Percentiles rank a stretch among this genome's conserved stretches.
Evolutionary conservation across 2,329 filamentous ascomycete species (phyloP).

Genomic region (Dichotomopilus funicola): DNA sequence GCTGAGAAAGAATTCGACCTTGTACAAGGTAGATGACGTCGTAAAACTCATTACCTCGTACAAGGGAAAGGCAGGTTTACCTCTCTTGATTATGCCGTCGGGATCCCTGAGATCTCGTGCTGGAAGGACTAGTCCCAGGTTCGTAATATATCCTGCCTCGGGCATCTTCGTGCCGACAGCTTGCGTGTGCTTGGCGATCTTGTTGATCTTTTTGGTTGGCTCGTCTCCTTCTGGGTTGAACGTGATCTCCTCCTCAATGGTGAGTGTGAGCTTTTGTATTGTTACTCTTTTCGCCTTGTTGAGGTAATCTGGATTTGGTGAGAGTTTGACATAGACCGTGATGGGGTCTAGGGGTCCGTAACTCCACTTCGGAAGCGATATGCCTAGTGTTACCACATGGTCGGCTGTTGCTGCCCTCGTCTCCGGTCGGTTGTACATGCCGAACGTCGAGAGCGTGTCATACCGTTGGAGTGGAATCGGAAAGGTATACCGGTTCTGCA

Average conservation of each 20-base stretch:
- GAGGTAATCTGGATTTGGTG: slow-evolving; percentile 87
- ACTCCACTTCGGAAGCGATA: slow-evolving; percentile 90
- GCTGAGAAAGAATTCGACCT: slow-evolving; percentile 93
- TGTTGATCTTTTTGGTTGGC: slow-evolving; percentile 82
- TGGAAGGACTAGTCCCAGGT: slow-evolving; percentile 84
- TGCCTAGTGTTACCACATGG: slow-evolving; percentile 84
- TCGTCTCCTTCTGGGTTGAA: slow-evolving; percentile 98
- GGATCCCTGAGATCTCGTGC: slow-evolving; percentile 79
- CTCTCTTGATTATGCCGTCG: slow-evolving; percentile 80
- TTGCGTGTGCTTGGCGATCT: slow-evolving; percentile 76
- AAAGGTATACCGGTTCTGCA: slow-evolving; percentile 86
- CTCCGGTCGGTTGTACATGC: slow-evolving; percentile 98
- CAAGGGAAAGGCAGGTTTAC: slow-evolving; percentile 80
- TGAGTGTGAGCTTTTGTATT: slow-evolving; percentile 87
- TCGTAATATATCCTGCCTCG: slow-evolving; percentile 87
- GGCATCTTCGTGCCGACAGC: slow-evolving; percentile 77
- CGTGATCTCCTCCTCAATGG: slow-evolving; percentile 96
- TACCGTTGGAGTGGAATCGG: slow-evolving; percentile 88
- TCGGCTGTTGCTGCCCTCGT: slow-evolving; percentile 79
- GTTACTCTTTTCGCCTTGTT: slow-evolving; percentile 85
- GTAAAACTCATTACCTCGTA: slow-evolving; percentile 89
- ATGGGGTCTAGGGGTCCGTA: slow-evolving; percentile 94
- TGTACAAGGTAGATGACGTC: slow-evolving; percentile 88
- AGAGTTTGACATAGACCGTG: slow-evolving; percentile 89
- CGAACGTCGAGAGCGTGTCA: slow-evolving; percentile 95